These are phyloP conservation scores for Nakataea oryzae DNA, from an alignment of 2,329 filamentous ascomycete species.

Conservation along the genomic window DNA sequence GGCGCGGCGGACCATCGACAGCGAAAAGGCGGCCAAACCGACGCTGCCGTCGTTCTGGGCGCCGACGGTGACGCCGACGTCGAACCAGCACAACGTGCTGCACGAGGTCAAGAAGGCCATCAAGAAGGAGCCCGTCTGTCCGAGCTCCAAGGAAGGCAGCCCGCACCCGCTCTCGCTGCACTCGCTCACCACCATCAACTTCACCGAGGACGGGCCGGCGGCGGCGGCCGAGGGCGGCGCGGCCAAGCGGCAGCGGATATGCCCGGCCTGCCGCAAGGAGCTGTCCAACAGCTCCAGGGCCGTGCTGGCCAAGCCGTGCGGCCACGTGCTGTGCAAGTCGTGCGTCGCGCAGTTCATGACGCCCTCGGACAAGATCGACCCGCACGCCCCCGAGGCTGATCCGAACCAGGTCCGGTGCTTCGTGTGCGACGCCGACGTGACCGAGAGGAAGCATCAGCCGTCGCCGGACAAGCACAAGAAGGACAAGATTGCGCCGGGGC, in stretches of 20 bases:
- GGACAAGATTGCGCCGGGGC: constrained; percentile 53
- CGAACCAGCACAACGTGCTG: constrained; percentile 46
- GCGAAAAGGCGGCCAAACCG: constrained; percentile 59
- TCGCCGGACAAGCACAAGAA: constrained; percentile 26
- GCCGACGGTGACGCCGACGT: constrained; percentile 66
- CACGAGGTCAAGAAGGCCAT: constrained; percentile 46
- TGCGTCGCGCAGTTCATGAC: constrained; percentile 80
- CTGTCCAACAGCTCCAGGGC: constrained; percentile 76
- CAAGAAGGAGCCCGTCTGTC: constrained; percentile 66
- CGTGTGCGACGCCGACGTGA: constrained; percentile 77
- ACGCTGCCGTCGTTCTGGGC: constrained; percentile 87
- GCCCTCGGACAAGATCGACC: constrained; percentile 41
- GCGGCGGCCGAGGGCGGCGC: constrained; percentile 11
- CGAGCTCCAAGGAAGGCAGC: constrained; percentile 54
- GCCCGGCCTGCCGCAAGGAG: constrained; percentile 76
- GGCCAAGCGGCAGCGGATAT: constrained; percentile 35
- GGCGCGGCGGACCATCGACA: constrained; percentile 58
- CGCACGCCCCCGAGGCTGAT: constrained; percentile 42
- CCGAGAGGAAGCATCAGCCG: constrained; percentile 24
- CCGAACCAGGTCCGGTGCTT: constrained; percentile 57
- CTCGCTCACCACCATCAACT: constrained; percentile 63
- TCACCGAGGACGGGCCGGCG: constrained; percentile 49
- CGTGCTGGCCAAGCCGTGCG: constrained; percentile 76
- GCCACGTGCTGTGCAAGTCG: constrained; percentile 79
- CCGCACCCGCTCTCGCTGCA: constrained; percentile 72